Conservation (phyloP, 1,139 yeast genomes). For the Scheffersomyces illinoinensis region DNA sequence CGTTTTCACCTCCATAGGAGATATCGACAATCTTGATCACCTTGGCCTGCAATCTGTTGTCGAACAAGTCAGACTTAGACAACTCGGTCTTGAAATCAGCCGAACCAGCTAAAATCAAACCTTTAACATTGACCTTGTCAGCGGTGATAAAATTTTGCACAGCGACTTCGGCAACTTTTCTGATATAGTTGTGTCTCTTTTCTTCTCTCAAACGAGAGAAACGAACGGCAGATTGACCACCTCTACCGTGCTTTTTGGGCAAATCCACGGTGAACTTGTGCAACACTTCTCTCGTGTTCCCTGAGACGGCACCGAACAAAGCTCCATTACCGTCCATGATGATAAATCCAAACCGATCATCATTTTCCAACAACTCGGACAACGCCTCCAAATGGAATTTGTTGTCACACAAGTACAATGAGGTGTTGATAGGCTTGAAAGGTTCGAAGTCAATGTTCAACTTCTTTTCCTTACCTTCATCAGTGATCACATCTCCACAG, state of each 20-base stretch:
- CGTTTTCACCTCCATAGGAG: conserved; percentile 98
- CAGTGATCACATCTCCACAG: conserved; percentile 98
- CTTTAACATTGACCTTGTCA: conserved; percentile 92
- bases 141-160: conserved; percentile 92
- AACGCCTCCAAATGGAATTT: conserved; percentile 97
- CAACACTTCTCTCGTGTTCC: conserved; percentile 93
- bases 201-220: conserved; percentile 98
- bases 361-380: conserved; percentile 89
- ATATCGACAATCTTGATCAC: conserved; percentile 92
- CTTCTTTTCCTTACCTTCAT: conserved; percentile 95
- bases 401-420: conserved; percentile 93
- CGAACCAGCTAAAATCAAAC: conserved; percentile 95
- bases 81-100: conserved; percentile 97
- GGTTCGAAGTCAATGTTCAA: conserved; percentile 95
- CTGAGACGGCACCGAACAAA: conserved; percentile 91
- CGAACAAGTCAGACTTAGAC: conserved; percentile 90
- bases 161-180: conserved; percentile 97
- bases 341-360: conserved; percentile 94
- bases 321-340: conserved; percentile 99
- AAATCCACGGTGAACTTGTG: conserved; percentile 96
- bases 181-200: conserved; percentile 96
- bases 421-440: conserved; percentile 96
- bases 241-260: conserved; percentile 99
- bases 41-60: conserved; percentile 81
- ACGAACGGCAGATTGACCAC: conserved; percentile 99